phyloP scores from a whole-genome alignment of 352 stramenopile genomes.

The Phytophthora rubi region DNA sequence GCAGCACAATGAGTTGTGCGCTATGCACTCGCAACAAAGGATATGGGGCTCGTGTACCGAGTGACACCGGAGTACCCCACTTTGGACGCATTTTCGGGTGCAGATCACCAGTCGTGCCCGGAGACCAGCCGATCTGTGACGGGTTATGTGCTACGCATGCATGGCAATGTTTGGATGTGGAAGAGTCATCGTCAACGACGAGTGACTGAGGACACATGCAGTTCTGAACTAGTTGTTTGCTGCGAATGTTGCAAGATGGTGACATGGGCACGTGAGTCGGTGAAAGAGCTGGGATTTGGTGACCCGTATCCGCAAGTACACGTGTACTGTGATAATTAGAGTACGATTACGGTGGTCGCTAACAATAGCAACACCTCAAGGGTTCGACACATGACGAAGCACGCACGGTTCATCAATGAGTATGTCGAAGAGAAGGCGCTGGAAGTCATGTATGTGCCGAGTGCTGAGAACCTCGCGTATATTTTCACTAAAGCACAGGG shows the following conservation, averaged over 20 bases:
- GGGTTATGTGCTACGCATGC: not conserved
- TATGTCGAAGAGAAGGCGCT: not conserved
- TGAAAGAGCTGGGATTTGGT: not conserved
- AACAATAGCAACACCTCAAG: conserved; percentile 14
- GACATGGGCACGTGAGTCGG: not conserved
- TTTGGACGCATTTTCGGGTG: conserved; percentile 2
- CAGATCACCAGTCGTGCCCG: conserved; percentile 4
- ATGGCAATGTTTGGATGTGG: conserved; percentile 13
- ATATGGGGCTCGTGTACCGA: conserved; percentile 2
- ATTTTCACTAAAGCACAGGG: conserved; percentile 4
- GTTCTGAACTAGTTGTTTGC: conserved; percentile 3
- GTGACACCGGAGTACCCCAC: not conserved
- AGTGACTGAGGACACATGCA: conserved; percentile 5
- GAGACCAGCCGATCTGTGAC: conserved; percentile 7
- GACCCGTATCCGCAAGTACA: not conserved
- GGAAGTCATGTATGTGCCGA: not conserved
- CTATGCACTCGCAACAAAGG: not conserved
- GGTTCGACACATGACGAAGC: conserved; percentile 8
- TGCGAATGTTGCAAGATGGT: conserved; percentile 11
- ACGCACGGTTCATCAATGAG: conserved; percentile 9
- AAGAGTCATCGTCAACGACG: conserved; percentile 1
- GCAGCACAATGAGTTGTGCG: conserved; percentile 4
- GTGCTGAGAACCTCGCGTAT: not conserved
- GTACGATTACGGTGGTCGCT: conserved; percentile 1
- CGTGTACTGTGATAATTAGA: conserved; percentile 13